These are phyloP conservation scores for Boletus subparvulus DNA, from an alignment of 768 basidiomycete genomes.

Conservation along the genomic window DNA sequence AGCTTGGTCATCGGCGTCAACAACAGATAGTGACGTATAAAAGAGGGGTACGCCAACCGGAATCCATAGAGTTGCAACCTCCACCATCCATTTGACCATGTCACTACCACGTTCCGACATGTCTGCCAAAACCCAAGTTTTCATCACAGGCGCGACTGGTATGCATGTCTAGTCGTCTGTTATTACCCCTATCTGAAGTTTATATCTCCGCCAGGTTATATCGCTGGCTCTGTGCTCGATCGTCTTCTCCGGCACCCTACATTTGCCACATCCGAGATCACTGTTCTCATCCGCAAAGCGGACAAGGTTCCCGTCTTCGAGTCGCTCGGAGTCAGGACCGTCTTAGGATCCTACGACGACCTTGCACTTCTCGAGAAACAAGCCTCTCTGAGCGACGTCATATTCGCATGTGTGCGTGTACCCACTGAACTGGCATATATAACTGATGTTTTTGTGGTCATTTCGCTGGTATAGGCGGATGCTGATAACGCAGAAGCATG, in stretches of 20 bases:
- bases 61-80: background rate
- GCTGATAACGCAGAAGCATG: constrained; percentile 47
- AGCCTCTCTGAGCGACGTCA: constrained; percentile 44
- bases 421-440: no score
- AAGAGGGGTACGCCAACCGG: background rate
- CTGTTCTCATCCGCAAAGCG: constrained; percentile 33
- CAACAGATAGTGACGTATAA: background rate
- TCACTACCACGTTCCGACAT: background rate
- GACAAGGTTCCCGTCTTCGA: constrained; percentile 20
- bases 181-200: background rate
- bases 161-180: background rate
- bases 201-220: constrained; percentile 25
- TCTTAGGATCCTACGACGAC: constrained; percentile 48
- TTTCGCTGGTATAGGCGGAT: constrained; percentile 36
- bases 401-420: constrained; percentile 40
- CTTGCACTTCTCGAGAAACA: constrained; percentile 41
- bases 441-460: background rate
- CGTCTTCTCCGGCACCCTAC: constrained; percentile 30
- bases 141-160: constrained; percentile 25
- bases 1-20: constrained; percentile 3
- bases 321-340: constrained; percentile 26
- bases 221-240: constrained; percentile 34
- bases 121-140: constrained; percentile 20
- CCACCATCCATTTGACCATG: background rate
- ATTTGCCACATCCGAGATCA: constrained; percentile 23